Conservation (phyloP, 306 rosid genomes). For the Phaseolus lunatus region DNA sequence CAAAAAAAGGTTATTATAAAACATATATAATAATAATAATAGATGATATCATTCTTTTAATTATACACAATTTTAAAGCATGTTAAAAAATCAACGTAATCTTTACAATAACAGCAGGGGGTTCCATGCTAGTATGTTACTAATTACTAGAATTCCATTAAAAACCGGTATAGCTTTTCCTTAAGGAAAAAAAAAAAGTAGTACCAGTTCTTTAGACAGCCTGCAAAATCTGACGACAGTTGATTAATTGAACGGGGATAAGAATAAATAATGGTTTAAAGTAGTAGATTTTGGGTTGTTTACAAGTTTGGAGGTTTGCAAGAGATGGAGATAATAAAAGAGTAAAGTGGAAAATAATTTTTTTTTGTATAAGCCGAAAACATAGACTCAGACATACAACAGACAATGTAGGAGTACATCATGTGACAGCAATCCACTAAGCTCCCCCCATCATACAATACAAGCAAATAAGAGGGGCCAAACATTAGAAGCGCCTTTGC, state of each 20-base stretch:
- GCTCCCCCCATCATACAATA: slow-evolving; percentile 52
- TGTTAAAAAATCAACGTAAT: neutral
- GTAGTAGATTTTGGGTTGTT: neutral
- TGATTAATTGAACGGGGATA: neutral
- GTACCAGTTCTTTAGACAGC: neutral
- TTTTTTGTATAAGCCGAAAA: slow-evolving; percentile 66
- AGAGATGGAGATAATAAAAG: neutral
- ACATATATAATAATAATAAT: neutral
- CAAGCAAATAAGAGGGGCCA: slow-evolving; percentile 55
- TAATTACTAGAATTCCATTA: neutral
- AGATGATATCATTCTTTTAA: neutral
- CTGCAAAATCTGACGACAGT: neutral
- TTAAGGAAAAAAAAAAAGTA: neutral
- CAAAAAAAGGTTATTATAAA: neutral
- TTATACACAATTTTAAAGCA: neutral
- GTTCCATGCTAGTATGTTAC: neutral
- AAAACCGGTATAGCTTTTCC: neutral
- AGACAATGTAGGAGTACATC: slow-evolving; percentile 56
- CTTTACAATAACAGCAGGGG: neutral
- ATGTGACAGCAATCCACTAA: slow-evolving; percentile 62
- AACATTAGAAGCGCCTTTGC: slow-evolving; percentile 67
- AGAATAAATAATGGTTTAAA: neutral
- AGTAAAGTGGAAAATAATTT: slow-evolving; percentile 34
- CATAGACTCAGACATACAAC: slow-evolving; percentile 69
- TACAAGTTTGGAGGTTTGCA: neutral